Evolutionary conservation across 1,284 basidiomycete species (phyloP).

Genomic region (Microstroma glucosiphilum): DNA sequence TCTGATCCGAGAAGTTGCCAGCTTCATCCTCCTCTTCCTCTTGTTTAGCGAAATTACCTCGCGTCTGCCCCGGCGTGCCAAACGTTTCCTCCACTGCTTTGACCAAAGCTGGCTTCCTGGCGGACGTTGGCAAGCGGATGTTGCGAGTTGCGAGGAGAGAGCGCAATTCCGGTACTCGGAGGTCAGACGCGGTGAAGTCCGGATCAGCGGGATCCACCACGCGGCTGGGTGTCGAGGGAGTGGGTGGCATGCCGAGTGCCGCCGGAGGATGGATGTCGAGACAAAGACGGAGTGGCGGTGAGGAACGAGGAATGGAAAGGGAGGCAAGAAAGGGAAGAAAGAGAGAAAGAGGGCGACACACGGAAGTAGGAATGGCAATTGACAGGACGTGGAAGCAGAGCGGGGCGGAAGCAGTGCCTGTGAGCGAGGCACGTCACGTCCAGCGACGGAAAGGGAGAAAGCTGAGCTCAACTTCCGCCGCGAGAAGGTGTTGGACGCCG

Average conservation of each 20-base stretch:
- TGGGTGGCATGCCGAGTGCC: background rate
- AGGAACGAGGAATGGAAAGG: no score
- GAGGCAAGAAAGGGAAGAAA: no score
- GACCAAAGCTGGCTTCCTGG: slow-evolving; percentile 80
- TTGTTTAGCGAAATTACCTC: slow-evolving; percentile 12
- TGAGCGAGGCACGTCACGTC: no score
- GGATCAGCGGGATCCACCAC: slow-evolving; percentile 56
- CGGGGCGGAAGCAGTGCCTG: no score
- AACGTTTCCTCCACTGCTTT: slow-evolving; percentile 63
- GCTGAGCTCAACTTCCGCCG: no score
- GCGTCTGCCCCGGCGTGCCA: slow-evolving; percentile 15
- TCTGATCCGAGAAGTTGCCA: slow-evolving; percentile 55
- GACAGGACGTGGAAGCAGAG: no score
- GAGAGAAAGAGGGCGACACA: no score
- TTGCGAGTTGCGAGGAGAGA: slow-evolving; percentile 76
- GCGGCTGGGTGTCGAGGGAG: background rate
- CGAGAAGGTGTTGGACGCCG: no score
- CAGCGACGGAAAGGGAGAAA: no score
- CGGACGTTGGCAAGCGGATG: slow-evolving; percentile 67
- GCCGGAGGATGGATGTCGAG: background rate
- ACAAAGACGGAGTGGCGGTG: slow-evolving; percentile 8
- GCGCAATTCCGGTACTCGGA: slow-evolving; percentile 74
- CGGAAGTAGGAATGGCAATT: no score
- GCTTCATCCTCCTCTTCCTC: slow-evolving; percentile 35
- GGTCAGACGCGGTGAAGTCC: slow-evolving; percentile 70